These are phyloP conservation scores for Plasmodium gonderi DNA, from an alignment of 169 alveolate genomes.

Conservation along the genomic window DNA sequence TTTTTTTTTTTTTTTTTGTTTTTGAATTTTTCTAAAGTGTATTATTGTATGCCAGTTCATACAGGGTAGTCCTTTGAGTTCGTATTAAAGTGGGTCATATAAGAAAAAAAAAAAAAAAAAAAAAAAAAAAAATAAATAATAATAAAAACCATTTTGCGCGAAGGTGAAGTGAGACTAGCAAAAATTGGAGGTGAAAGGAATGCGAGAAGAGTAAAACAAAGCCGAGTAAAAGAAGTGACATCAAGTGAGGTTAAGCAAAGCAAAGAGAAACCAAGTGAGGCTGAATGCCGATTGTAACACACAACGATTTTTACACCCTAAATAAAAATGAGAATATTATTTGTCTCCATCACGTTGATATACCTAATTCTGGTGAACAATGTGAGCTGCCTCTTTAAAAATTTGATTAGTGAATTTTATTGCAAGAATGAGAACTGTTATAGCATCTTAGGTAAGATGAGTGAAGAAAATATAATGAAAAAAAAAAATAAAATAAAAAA, in stretches of 20 bases:
- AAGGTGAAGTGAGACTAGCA: too few species aligned
- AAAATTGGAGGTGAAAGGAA: too few species aligned
- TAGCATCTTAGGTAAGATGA: constrained; percentile 30
- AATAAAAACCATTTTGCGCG: too few species aligned
- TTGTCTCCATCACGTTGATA: neutral
- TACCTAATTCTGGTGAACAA: constrained; percentile 25
- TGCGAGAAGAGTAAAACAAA: too few species aligned
- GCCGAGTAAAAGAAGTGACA: too few species aligned
- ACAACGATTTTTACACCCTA: neutral
- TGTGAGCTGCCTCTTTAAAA: constrained; percentile 49
- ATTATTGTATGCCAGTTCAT: neutral
- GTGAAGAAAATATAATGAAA: neutral
- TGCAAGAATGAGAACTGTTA: constrained; percentile 58
- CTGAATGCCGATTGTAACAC: too few species aligned
- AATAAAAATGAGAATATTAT: constrained; percentile 22
- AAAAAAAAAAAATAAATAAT: too few species aligned
- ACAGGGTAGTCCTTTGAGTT: too few species aligned
- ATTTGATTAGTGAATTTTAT: constrained; percentile 24
- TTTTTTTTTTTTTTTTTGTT: neutral
- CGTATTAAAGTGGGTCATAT: too few species aligned
- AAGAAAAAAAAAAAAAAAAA: too few species aligned
- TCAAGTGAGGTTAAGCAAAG: too few species aligned
- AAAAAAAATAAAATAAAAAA: neutral
- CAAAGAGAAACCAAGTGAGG: too few species aligned
- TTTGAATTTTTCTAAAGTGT: neutral